These are phyloP conservation scores for Heracleum sosnowskyi DNA, from an alignment of 129 eudicot species.

Conservation along the genomic window DNA sequence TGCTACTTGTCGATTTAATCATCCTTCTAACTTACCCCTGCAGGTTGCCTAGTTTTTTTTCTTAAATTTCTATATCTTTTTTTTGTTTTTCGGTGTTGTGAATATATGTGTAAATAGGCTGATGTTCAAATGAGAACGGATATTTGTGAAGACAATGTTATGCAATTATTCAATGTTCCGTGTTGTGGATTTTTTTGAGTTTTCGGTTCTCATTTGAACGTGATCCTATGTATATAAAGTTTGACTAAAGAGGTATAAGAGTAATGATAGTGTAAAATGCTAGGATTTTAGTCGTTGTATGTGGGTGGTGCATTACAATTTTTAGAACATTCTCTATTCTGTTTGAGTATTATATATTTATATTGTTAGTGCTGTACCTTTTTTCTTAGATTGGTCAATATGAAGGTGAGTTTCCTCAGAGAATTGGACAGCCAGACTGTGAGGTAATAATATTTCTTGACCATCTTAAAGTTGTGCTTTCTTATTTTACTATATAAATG, in stretches of 20 bases:
- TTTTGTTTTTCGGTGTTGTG: too few species aligned
- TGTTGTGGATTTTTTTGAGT: too few species aligned
- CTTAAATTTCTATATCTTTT: background rate
- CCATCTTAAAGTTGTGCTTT: background rate
- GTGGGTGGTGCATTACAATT: background rate
- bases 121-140: too few species aligned
- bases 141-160: background rate
- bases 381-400: constrained; percentile 31
- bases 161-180: too few species aligned
- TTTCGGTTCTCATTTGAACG: background rate
- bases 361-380: background rate
- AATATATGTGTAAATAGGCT: too few species aligned
- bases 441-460: constrained; percentile 44
- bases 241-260: background rate
- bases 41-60: constrained; percentile 22
- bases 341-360: background rate
- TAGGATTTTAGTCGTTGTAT: constrained; percentile 1
- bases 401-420: constrained; percentile 60
- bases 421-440: constrained; percentile 84
- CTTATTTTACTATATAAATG: background rate
- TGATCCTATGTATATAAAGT: background rate
- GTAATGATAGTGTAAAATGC: background rate
- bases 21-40: constrained; percentile 43
- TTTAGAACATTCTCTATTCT: background rate
- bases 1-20: constrained; percentile 72